phyloP scores from a whole-genome alignment of 495 filamentous ascomycete genomes.

The Xylaria scruposa region DNA sequence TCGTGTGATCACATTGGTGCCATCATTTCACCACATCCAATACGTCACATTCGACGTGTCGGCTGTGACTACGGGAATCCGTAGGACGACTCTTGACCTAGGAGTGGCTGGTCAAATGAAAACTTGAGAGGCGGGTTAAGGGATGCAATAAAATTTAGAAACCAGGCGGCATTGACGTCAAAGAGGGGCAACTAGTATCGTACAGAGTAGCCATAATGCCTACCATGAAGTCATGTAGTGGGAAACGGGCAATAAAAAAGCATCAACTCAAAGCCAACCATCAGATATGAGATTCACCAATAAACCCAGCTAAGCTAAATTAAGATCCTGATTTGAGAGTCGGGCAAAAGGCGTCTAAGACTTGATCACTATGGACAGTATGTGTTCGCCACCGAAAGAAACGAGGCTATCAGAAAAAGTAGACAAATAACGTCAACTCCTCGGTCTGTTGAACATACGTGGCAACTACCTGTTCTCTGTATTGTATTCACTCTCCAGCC shows the following conservation, averaged over 20 bases:
- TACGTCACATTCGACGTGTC: not conserved
- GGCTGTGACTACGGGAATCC: not conserved
- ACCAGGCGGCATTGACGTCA: not conserved
- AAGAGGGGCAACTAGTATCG: not conserved
- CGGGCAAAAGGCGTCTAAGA: too few species aligned
- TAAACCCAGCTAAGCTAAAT: not conserved
- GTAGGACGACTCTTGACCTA: not conserved
- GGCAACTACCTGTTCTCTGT: not conserved
- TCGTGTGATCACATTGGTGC: not conserved
- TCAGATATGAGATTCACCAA: not conserved
- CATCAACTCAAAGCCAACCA: not conserved
- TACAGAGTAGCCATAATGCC: not conserved
- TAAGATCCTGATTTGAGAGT: not conserved
- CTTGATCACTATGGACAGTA: too few species aligned
- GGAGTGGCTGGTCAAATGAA: not conserved
- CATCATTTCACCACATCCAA: not conserved
- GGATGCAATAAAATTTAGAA: not conserved
- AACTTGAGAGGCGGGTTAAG: not conserved
- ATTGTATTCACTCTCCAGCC: too few species aligned
- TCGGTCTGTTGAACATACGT: not conserved
- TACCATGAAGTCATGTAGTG: not conserved
- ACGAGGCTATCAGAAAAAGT: not conserved
- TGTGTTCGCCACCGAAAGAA: not conserved
- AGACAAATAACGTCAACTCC: not conserved
- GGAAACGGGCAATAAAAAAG: not conserved